Conservation (phyloP, 371 early-diverging fungal genomes). For the Amoeboaphelidium occidentale region DNA sequence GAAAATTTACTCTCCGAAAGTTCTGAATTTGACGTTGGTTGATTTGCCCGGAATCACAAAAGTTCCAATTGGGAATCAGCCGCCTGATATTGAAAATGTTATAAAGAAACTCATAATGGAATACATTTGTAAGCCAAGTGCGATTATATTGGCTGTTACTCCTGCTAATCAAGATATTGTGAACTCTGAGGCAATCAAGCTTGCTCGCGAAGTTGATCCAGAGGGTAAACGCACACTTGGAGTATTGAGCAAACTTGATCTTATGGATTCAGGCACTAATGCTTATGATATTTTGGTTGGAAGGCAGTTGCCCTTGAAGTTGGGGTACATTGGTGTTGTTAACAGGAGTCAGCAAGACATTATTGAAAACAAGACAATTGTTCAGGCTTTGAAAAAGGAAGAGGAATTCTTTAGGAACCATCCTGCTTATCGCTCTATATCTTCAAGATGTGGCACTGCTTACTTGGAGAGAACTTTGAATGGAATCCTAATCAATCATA, state of each 20-base stretch:
- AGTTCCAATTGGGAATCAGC: constrained; percentile 48
- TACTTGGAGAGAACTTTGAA: constrained; percentile 55
- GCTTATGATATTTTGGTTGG: constrained; percentile 64
- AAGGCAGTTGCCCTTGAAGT: constrained; percentile 46
- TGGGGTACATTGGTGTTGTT: constrained; percentile 76
- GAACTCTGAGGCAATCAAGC: constrained; percentile 76
- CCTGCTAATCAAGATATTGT: constrained; percentile 77
- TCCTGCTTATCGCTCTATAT: constrained; percentile 51
- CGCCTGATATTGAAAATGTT: constrained; percentile 65
- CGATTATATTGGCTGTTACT: constrained; percentile 80
- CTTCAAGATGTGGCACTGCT: constrained; percentile 54
- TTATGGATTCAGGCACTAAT: constrained; percentile 86
- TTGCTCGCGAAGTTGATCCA: constrained; percentile 76
- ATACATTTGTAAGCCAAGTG: constrained; percentile 61
- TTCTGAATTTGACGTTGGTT: constrained; percentile 71
- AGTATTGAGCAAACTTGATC: constrained; percentile 77
- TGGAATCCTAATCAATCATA: constrained; percentile 49
- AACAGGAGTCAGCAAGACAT: constrained; percentile 76
- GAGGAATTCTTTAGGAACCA: constrained; percentile 49
- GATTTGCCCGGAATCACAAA: constrained; percentile 77
- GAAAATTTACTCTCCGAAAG: constrained; percentile 55
- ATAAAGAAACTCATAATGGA: constrained; percentile 54
- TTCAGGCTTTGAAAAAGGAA: constrained; percentile 44
- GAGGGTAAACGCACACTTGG: constrained; percentile 62
- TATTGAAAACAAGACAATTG: constrained; percentile 47